These are phyloP conservation scores for Phyllosticta paracitricarpa DNA, from an alignment of 2,329 filamentous ascomycete genomes.

Conservation along the genomic window DNA sequence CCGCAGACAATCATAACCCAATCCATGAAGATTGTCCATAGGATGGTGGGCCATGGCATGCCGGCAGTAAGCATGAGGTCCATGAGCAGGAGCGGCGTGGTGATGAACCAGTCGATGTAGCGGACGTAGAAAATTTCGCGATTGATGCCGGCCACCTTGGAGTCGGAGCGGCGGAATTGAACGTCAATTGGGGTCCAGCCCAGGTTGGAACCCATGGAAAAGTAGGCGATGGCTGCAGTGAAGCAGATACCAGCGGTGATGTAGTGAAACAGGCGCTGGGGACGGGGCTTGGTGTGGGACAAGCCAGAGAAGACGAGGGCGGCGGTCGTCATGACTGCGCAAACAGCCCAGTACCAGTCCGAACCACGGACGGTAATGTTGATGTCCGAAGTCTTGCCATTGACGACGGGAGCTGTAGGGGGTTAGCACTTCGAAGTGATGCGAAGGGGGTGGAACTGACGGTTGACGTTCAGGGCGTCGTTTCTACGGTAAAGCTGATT, in stretches of 20 bases:
- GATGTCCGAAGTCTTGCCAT: constrained; percentile 41
- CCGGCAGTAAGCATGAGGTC: constrained; percentile 55
- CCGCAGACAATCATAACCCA: constrained; percentile 59
- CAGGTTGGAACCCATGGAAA: constrained; percentile 56
- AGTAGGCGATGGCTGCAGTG: constrained; percentile 54
- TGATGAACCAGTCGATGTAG: constrained; percentile 57
- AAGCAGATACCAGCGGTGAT: constrained; percentile 50
- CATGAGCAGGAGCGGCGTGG: constrained; percentile 53
- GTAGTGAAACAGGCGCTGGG: constrained; percentile 54
- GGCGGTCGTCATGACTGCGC: constrained; percentile 46
- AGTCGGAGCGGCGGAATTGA: constrained; percentile 42
- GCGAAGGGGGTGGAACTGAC: constrained; percentile 13
- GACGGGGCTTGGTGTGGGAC: constrained; percentile 43
- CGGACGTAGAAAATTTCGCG: constrained; percentile 58
- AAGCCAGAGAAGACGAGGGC: constrained; percentile 46
- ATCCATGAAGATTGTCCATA: constrained; percentile 53
- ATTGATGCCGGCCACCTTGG: constrained; percentile 39
- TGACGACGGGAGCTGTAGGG: constrained; percentile 19
- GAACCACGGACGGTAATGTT: constrained; percentile 50
- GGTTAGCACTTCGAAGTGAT: constrained; percentile 18
- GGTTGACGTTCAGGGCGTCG: constrained; percentile 38
- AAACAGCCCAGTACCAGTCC: constrained; percentile 54
- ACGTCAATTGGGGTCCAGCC: constrained; percentile 54
- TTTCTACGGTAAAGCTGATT: constrained; percentile 23
- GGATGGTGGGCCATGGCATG: constrained; percentile 53